Evolutionary conservation across 345 rosid species (phyloP), one percentile per base, ranked within the genome.

Genomic region (Syzygium aqueum): DNA sequence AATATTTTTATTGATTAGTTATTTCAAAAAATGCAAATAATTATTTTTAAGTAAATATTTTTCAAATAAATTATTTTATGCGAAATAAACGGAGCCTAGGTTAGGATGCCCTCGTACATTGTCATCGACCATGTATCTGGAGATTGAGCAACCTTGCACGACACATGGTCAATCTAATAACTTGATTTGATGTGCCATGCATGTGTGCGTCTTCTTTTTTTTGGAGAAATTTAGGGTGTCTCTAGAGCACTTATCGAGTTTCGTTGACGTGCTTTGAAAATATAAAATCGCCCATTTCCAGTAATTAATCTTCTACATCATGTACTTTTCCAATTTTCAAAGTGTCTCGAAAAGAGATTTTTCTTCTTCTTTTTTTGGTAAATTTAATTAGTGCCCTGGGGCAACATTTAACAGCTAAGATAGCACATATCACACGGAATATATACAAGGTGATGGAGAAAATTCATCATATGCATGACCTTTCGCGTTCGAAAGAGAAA

Each of bases 51-150:
- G 25, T 1, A 57, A 57, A 23, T 0, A 23, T 57, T 57, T 57
- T 57, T 5, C 1, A 57, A 57, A 0, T 11, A 0, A 3, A 23
- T 10, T 5, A 57, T 57, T 57, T 57, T 57, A 8, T 0, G 2
- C 4, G 0, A 57, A 57, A 23, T n/a, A 57, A 57, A 57, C 0
- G 0, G 23, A 21, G 11, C 6, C 0, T 54, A 8, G 0, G 0
- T 28, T 63, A 2, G 1, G 2, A 63, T 28, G 8, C 28, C 11
- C 19, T 65, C 0, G 0, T 28, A 21, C 8, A 53, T 57, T 14
- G 2, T 2, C 11, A 8, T 28, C 0, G 2, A 28, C 77, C 19
- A 3, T 65, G 3, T 28, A 28, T 1, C 0, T 28, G 0, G 40
- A 65, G 37, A 65, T 65, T 1, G 40, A 28, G 40, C 7, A 65